phyloP scores from a whole-genome alignment of 192 early-diverging fungal species.

The Rhizophagus sp. region DNA sequence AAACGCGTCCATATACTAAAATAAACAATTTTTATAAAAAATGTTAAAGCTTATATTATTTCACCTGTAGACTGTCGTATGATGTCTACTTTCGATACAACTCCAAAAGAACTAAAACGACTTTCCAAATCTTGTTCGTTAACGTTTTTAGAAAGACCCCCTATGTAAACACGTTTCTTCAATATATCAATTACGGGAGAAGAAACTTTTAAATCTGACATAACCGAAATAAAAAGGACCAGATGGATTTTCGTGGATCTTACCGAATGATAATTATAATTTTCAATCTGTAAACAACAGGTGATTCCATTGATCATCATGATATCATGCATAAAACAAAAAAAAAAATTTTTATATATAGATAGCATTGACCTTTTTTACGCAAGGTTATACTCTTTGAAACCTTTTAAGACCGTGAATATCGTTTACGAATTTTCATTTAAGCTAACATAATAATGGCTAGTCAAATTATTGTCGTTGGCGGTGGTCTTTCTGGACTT shows the following conservation, averaged over 20 bases:
- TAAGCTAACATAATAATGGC: background rate
- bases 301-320: background rate
- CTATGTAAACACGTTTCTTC: conserved; percentile 72
- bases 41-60: background rate
- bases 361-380: background rate
- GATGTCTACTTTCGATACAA: conserved; percentile 51
- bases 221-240: background rate
- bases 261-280: background rate
- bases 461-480: conserved; percentile 44
- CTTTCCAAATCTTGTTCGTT: conserved; percentile 55
- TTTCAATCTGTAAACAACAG: background rate
- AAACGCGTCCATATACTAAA: conserved; percentile 24
- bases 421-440: background rate
- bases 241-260: background rate
- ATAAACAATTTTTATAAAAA: background rate
- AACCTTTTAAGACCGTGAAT: background rate
- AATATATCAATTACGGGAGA: background rate
- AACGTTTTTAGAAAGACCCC: conserved; percentile 67
- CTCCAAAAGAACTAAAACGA: conserved; percentile 78
- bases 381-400: background rate
- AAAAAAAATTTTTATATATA: background rate
- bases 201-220: background rate
- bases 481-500: conserved; percentile 88
- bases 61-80: conserved; percentile 47
- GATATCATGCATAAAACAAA: background rate